Evolutionary conservation across 2,329 filamentous ascomycete species (phyloP).

Genomic region (Phialemoniopsis sp.): DNA sequence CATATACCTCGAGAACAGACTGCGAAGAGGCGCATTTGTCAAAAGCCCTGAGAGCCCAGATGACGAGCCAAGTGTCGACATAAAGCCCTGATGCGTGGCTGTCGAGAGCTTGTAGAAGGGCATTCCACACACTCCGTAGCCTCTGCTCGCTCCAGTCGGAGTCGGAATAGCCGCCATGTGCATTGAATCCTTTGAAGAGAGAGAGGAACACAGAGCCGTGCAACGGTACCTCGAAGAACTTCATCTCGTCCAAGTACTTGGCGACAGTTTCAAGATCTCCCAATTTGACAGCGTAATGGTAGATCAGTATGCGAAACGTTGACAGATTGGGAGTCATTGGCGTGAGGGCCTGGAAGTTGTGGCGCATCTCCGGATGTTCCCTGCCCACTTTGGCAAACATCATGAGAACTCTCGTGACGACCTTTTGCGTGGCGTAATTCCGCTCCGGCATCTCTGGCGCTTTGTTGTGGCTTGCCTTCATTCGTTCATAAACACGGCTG

Average conservation of each 20-base stretch:
- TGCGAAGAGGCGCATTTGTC: conserved; percentile 50
- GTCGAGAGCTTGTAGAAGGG: conserved; percentile 55
- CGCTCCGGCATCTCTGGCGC: conserved; percentile 33
- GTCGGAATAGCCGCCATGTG: conserved; percentile 60
- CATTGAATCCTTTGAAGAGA: conserved; percentile 77
- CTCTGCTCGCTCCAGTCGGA: conserved; percentile 68
- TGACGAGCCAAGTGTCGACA: conserved; percentile 57
- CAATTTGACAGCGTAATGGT: conserved; percentile 63
- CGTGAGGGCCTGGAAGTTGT: conserved; percentile 54
- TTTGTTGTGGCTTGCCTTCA: conserved; percentile 61
- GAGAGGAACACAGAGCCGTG: conserved; percentile 75
- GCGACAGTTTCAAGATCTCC: conserved; percentile 71
- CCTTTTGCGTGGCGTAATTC: conserved; percentile 41
- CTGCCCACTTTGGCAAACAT: conserved; percentile 53
- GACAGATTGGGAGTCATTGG: conserved; percentile 69
- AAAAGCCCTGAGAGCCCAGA: conserved; percentile 61
- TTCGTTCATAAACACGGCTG: conserved; percentile 75
- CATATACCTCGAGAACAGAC: conserved; percentile 51
- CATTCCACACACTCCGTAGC: conserved; percentile 64
- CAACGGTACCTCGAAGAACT: conserved; percentile 59
- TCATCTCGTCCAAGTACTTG: conserved; percentile 78
- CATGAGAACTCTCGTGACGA: conserved; percentile 51
- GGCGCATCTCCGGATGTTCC: conserved; percentile 49
- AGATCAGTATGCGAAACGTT: conserved; percentile 77
- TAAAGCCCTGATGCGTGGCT: conserved; percentile 39